Evolutionary conservation across 2,329 filamentous ascomycete species (phyloP), one percentile per base, ranked within the genome.

Genomic region (Cryphonectria naterciae): DNA sequence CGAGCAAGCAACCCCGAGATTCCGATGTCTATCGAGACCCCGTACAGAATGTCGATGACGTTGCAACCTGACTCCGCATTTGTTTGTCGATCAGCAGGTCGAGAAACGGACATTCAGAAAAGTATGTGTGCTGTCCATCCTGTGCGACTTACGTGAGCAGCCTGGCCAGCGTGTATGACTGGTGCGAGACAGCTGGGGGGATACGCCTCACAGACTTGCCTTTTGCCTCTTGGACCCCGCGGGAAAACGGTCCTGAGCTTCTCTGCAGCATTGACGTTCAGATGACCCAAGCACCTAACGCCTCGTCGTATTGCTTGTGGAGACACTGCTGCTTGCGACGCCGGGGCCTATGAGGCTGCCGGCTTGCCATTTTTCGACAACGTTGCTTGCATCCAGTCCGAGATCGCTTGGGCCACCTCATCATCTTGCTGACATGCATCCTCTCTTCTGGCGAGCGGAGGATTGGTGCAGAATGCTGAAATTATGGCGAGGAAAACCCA

Each of bases 371-470:
- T 28, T 17, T 39, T 43, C 61, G 54, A 58, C 61, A 64, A 65
- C 61, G 35, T 54, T 63, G 60, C 46, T 39, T 22, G 37, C 43
- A 6, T 68, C 25, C 19, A 19, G 35, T 28, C 65, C 65, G 65
- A 60, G 32, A 43, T 67, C 65, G 65, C 65, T 67, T 67, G 37
- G 39, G 35, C 54, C 65, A 66, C 64, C 43, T 56, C 64, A 28
- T 56, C 49, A 22, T 39, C 43, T 46, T 13, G 37, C 49, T 32
- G 65, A 52, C n/a, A 28, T 67, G 28, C 22, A 32, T 58, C n/a
- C 17, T 67, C 15, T 46, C n/a, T 46, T 32, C 19, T 25, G 37
- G 37, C 41, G 61, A 11, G 61, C 61, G 25, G 61, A 64, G 22
- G 22, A 39, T 25, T 46, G 63, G 28, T 15, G 25, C 15, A 28